Base-by-base conservation (phyloP, 2,329 filamentous ascomycete species). In the Neoascochyta sp. region DNA sequence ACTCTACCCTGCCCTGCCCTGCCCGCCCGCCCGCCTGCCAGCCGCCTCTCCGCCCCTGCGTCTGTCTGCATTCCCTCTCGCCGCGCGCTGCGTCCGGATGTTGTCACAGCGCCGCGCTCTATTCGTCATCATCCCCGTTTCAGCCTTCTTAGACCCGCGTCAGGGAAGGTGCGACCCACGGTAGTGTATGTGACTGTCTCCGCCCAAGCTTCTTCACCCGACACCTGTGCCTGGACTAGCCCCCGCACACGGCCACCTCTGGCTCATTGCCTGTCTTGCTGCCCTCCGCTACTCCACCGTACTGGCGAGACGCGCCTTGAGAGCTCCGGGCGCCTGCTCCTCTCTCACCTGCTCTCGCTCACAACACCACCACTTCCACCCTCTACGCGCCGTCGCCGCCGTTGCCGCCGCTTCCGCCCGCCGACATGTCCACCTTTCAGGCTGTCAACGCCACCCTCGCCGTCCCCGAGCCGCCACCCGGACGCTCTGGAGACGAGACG, bases 391-490 rank as follows among this genome's bases (percentile, higher is more conserved):
- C n/a, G n/a, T n/a, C n/a, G n/a, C n/a, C n/a, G n/a, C n/a, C n/a
- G n/a, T n/a, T n/a, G n/a, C n/a, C n/a, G n/a, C n/a, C n/a, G n/a
- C n/a, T n/a, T n/a, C n/a, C n/a, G n/a, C n/a, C n/a, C n/a, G n/a
- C n/a, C 38, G 43, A 16, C 41, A 77, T 79, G 74, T 68, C 75
- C 45, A 66, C 71, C 36, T 81, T 81, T 57, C 69, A 73, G 53
- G 71, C 78, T 41, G 75, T 80, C 55, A 81, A 80, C 60, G 73
- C 70, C 39, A 70, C 68, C 34, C 63, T 75, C 32, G 59, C 67
- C 15, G 60, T 63, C 24, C 61, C 61, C 11, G 64, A 70, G 12
- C 52, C 50, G 34, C 49, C 52, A 29, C 62, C 68, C 37, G 65
- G 66, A 29, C 57, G 66, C 27, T 65, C 67, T 40, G 69, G 69